Evolutionary conservation across 176 grass and related monocot species (phyloP).

Genomic region (Saccharum spontaneum): DNA sequence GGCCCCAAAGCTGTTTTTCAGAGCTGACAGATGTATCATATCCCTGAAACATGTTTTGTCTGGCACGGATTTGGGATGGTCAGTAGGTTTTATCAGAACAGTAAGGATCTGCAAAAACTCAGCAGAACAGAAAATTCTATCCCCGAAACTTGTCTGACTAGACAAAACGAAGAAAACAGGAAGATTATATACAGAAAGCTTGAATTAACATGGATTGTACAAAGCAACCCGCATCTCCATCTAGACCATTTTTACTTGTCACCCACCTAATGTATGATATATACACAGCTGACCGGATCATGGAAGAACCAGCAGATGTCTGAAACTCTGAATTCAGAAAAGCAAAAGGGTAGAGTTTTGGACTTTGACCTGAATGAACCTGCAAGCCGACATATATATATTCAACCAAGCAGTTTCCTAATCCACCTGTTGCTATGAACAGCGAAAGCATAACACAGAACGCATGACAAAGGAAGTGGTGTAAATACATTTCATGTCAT

Average conservation of each 20-base stretch:
- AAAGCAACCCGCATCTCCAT: neutral
- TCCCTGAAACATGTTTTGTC: neutral
- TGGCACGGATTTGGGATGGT: neutral
- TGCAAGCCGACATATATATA: neutral
- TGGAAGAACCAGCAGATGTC: neutral
- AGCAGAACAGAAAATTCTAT: constrained; percentile 1
- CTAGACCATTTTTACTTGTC: constrained; percentile 26
- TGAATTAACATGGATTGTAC: constrained; percentile 26
- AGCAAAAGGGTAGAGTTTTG: neutral
- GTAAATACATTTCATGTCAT: constrained; percentile 15
- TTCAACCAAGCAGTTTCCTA: constrained; percentile 28
- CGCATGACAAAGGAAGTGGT: neutral
- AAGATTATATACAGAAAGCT: constrained; percentile 22
- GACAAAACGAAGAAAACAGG: neutral
- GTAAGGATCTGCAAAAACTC: neutral
- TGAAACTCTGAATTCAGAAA: neutral
- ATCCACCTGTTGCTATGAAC: constrained; percentile 25
- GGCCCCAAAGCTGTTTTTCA: neutral
- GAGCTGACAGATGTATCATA: neutral
- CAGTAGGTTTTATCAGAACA: neutral
- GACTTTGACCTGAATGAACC: constrained; percentile 23
- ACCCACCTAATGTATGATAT: constrained; percentile 11
- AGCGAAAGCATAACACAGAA: constrained; percentile 11
- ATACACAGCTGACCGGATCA: constrained; percentile 11
- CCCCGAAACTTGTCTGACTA: neutral